phyloP scores from a whole-genome alignment of 371 early-diverging fungal genomes.

The Rhizopus sp. region DNA sequence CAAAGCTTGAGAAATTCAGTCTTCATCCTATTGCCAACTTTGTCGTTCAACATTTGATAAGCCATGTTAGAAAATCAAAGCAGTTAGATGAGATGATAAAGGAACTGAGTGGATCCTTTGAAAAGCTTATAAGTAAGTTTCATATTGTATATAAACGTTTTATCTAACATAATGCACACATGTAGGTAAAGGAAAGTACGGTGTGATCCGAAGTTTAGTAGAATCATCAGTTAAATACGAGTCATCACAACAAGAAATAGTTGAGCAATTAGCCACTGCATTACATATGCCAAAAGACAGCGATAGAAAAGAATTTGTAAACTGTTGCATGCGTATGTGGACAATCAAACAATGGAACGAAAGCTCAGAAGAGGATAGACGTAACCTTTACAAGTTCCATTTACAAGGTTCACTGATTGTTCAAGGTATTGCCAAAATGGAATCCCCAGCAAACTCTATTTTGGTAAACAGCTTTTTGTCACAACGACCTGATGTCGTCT shows the following conservation, averaged over 20 bases:
- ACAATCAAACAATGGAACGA: conserved; percentile 47
- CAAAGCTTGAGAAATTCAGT: conserved; percentile 62
- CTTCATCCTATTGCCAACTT: conserved; percentile 79
- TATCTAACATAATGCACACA: background rate
- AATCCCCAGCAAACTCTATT: conserved; percentile 59
- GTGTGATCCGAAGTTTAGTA: conserved; percentile 65
- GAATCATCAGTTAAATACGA: conserved; percentile 67
- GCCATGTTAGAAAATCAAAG: conserved; percentile 54
- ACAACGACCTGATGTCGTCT: conserved; percentile 49
- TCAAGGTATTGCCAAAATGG: conserved; percentile 70
- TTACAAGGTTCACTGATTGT: conserved; percentile 76
- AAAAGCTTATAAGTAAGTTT: conserved; percentile 51
- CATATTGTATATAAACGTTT: background rate
- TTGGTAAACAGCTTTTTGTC: conserved; percentile 67
- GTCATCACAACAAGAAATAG: conserved; percentile 58
- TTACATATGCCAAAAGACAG: conserved; percentile 53
- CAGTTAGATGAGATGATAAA: conserved; percentile 66
- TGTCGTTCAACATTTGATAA: conserved; percentile 77
- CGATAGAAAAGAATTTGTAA: conserved; percentile 59
- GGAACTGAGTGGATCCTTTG: conserved; percentile 57
- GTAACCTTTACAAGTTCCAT: conserved; percentile 53
- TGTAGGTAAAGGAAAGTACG: conserved; percentile 54
- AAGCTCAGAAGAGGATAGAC: conserved; percentile 38
- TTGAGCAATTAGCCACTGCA: conserved; percentile 56
- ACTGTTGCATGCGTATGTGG: conserved; percentile 65